Evolutionary conservation across 2,329 filamentous ascomycete species (phyloP).

Genomic region (Sporothrix euskadiensis): DNA sequence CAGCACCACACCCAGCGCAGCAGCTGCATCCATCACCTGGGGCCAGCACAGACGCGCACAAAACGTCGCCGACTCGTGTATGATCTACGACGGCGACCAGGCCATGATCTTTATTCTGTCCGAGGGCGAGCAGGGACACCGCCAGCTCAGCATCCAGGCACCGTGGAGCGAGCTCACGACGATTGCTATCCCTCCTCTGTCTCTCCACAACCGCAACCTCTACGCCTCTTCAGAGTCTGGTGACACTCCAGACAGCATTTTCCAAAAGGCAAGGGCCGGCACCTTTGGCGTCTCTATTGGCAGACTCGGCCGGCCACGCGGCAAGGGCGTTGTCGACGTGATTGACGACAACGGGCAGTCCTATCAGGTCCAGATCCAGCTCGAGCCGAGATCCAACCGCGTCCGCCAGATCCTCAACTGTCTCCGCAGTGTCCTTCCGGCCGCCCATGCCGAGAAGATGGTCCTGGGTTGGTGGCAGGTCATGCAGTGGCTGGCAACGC

Average conservation of each 20-base stretch:
- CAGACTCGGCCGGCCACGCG: conserved; percentile 59
- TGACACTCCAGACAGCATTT: conserved; percentile 3
- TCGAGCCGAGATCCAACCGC: conserved; percentile 65
- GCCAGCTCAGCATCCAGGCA: conserved; percentile 70
- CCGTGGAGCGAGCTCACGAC: conserved; percentile 73
- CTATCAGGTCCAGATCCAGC: conserved; percentile 67
- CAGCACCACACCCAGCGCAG: not conserved
- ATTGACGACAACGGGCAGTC: conserved; percentile 61
- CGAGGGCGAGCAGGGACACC: conserved; percentile 61
- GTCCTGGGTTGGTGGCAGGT: conserved; percentile 73
- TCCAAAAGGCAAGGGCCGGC: conserved; percentile 11
- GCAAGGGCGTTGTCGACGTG: conserved; percentile 64
- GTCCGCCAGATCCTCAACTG: conserved; percentile 62
- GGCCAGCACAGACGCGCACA: conserved; percentile 60
- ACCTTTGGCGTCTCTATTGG: conserved; percentile 49
- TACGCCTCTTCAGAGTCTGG: not conserved
- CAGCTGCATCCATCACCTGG: conserved; percentile 42
- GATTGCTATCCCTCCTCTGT: conserved; percentile 62
- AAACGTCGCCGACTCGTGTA: conserved; percentile 72
- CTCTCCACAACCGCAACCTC: conserved; percentile 43
- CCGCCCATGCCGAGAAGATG: conserved; percentile 60
- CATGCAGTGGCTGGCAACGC: conserved; percentile 63
- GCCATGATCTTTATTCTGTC: conserved; percentile 71
- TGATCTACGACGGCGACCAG: conserved; percentile 65
- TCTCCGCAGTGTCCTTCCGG: conserved; percentile 64